Evolutionary conservation across 148 eudicot genomes (phyloP), one percentile per base, ranked within the genome.

Genomic region (Amaranthus cruentus): DNA sequence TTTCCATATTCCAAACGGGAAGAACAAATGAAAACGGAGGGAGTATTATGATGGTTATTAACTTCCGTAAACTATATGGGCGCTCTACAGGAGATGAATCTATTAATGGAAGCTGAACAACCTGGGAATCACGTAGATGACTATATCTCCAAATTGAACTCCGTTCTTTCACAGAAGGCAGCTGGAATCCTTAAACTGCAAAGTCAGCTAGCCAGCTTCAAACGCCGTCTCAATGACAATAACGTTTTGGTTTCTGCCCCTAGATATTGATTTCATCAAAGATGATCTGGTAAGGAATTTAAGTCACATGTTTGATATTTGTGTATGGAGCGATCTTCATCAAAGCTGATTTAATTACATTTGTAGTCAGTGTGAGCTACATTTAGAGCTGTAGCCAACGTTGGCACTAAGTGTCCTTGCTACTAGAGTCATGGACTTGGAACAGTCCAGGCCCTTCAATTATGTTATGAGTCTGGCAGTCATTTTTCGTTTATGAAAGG

Each of bases 41-140:
- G 63, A 21, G 63, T 66, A 15, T 38, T 65, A 10, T 43, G 47
- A 7, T 21, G 50, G 48, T 58, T 57, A 42, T 38, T 56, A 70
- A 71, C 42, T 55, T 48, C 3, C 18, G 55, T 11, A 47, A 49
- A 18, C 7, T 21, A 6, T 49, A 11, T 55, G 2, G 51, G 8
- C 6, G 6, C 47, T 53, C n/a, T 61, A 65, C 87, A 90, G 96
- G 96, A 90, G 79, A 90, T 88, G 89, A 80, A 84, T 69, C 74
- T 90, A 75, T 74, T 90, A 75, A 80, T 73, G 56, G 85, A 84
- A 72, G 83, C 85, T 55, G 96, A 88, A 43, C 86, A 88, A 72
- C 96, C 96, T 8, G 92, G 90, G 44, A 90, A 84, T 73, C 90
- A 86, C 67, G 75, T 90, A 11, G 96, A 90, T 13, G 88, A 86